A percentile compares a stretch with the other conserved stretches of the same genome.
phyloP scores from a whole-genome alignment of 352 stramenopile species.

The Pythium apleroticum region DNA sequence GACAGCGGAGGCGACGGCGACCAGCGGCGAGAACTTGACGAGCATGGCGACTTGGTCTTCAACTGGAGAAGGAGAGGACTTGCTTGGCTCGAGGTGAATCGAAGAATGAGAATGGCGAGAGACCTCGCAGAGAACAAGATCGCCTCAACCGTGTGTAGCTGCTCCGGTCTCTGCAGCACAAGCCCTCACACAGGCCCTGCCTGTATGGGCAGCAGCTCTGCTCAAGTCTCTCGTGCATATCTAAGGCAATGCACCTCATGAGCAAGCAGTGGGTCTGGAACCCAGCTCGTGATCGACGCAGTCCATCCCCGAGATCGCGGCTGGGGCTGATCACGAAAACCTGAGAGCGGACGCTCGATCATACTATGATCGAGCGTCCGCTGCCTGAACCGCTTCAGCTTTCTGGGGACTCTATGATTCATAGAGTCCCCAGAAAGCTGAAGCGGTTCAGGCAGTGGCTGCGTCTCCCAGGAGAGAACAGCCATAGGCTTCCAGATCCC shows the following conservation, averaged over 20 bases:
- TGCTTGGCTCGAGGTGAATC: background rate
- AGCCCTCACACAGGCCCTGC: too few species aligned
- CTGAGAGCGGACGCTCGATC: background rate
- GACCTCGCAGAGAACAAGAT: background rate
- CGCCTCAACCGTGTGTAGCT: background rate
- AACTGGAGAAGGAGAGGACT: background rate
- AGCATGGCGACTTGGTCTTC: background rate
- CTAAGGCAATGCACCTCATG: background rate
- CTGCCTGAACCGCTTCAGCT: background rate
- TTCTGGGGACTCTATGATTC: too few species aligned
- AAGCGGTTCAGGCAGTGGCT: background rate
- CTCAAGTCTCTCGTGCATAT: too few species aligned
- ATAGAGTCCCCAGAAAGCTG: too few species aligned
- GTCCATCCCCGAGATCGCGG: background rate
- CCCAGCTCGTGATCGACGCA: background rate
- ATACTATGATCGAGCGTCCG: too few species aligned
- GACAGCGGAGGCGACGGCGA: background rate
- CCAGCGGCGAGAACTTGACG: background rate
- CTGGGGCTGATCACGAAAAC: background rate
- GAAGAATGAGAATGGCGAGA: background rate
- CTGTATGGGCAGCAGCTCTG: background rate
- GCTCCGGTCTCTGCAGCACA: too few species aligned
- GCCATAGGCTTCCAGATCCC: background rate
- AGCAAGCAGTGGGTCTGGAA: background rate
- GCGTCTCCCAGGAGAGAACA: background rate